Percentiles rank a stretch among this genome's conserved stretches.
phyloP scores from a whole-genome alignment of 2,329 filamentous ascomycete species.

The Bimuria novae-zelandiae region DNA sequence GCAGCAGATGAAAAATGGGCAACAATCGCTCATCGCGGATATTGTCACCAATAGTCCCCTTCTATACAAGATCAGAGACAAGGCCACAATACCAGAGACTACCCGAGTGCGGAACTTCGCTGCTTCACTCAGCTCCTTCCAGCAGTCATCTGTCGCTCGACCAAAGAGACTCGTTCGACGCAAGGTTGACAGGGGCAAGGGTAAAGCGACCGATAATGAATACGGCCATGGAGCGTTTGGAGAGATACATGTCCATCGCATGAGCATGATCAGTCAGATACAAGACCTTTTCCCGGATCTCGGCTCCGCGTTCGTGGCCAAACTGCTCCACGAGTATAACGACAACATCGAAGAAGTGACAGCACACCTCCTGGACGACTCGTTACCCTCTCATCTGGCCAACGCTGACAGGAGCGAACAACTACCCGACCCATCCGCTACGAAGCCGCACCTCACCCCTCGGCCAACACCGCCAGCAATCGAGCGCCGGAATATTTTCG shows the following conservation, averaged over 20 bases:
- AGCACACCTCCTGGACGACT: conserved; percentile 78
- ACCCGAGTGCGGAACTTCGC: conserved; percentile 65
- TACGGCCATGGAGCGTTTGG: conserved; percentile 45
- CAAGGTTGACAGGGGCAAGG: conserved; percentile 71
- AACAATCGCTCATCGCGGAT: conserved; percentile 73
- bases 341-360: conserved; percentile 80
- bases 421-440: conserved; percentile 41
- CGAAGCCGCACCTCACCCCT: conserved; percentile 57
- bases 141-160: conserved; percentile 57
- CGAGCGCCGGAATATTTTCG: conserved; percentile 73
- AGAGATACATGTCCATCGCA: conserved; percentile 74
- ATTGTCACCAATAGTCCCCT: conserved; percentile 81
- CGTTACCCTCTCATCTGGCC: conserved; percentile 71
- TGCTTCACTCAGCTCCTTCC: conserved; percentile 63
- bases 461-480: conserved; percentile 58
- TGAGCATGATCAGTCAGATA: conserved; percentile 86
- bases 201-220: conserved; percentile 42
- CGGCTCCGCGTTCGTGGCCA: conserved; percentile 79
- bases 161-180: conserved; percentile 58
- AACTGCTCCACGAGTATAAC: conserved; percentile 76
- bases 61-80: conserved; percentile 64
- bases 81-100: conserved; percentile 56
- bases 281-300: conserved; percentile 92
- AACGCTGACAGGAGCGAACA: conserved; percentile 67
- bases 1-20: conserved; percentile 54